Evolutionary conservation across 2,329 filamentous ascomycete species (phyloP).

Genomic region (Colletotrichum sp.): DNA sequence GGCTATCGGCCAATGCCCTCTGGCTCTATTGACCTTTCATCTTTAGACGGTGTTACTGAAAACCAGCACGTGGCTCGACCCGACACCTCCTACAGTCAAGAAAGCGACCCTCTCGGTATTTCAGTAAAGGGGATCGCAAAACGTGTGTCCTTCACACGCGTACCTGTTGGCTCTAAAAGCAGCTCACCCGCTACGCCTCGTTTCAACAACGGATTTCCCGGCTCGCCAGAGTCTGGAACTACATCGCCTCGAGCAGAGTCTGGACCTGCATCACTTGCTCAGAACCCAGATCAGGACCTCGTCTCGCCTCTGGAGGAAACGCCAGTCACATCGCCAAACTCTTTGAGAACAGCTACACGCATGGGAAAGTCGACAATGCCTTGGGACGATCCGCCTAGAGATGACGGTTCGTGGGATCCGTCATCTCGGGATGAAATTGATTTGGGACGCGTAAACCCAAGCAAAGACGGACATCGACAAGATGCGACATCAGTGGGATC

Average conservation of each 20-base stretch:
- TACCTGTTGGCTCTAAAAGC: constrained; percentile 21
- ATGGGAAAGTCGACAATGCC: not conserved
- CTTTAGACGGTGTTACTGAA: not conserved
- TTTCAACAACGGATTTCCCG: not conserved
- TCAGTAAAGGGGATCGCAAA: not conserved
- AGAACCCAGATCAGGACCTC: not conserved
- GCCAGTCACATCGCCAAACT: not conserved
- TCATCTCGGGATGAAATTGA: not conserved
- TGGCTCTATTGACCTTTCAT: constrained; percentile 12
- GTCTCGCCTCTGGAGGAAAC: constrained; percentile 8
- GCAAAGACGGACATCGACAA: not conserved
- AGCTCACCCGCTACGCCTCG: not conserved
- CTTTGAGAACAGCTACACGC: not conserved
- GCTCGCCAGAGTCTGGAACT: not conserved
- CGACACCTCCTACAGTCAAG: not conserved
- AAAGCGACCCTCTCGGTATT: not conserved
- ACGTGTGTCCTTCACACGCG: not conserved
- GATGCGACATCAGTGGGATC: not conserved
- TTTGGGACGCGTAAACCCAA: not conserved
- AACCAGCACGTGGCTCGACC: not conserved
- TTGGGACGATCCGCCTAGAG: constrained; percentile 15
- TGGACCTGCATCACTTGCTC: not conserved
- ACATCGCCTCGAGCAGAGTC: not conserved
- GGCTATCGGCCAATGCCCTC: constrained; percentile 5
- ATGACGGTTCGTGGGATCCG: not conserved